phyloP scores from a whole-genome alignment of 768 basidiomycete species.

The Kwoniella dendrophila region DNA sequence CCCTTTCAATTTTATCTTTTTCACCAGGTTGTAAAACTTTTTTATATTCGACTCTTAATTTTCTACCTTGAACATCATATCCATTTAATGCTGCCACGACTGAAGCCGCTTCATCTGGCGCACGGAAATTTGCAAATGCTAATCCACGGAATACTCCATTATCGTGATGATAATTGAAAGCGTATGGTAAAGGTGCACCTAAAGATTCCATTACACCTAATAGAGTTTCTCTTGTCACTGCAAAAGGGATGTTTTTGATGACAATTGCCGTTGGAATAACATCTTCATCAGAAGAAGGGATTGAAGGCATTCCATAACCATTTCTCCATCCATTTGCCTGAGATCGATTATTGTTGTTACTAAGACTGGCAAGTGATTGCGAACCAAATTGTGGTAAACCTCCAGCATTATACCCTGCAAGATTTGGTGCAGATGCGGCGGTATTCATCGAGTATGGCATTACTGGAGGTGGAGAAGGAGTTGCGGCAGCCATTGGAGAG shows the following conservation, averaged over 20 bases:
- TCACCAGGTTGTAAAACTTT: slow-evolving; percentile 99
- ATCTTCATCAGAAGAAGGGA: slow-evolving; percentile 63
- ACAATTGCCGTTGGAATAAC: slow-evolving; percentile 98
- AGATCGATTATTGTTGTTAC: slow-evolving; percentile 6
- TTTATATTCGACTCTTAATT: slow-evolving; percentile 98
- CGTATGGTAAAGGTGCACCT: slow-evolving; percentile 93
- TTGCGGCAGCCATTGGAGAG: slow-evolving; percentile 41
- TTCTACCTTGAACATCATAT: slow-evolving; percentile 68
- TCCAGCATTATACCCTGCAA: slow-evolving; percentile 21
- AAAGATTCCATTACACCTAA: slow-evolving; percentile 95
- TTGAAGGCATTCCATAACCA: slow-evolving; percentile 26
- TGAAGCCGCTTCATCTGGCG: slow-evolving; percentile 85
- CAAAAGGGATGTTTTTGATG: slow-evolving; percentile 99
- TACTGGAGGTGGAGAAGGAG: slow-evolving; percentile 38
- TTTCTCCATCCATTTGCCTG: slow-evolving; percentile 33
- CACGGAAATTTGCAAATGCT: slow-evolving; percentile 97
- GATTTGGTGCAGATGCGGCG: slow-evolving; percentile 25
- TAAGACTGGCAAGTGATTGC: slow-evolving; percentile 32
- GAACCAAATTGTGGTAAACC: slow-evolving; percentile 32
- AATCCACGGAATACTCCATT: slow-evolving; percentile 95
- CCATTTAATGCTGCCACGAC: slow-evolving; percentile 96
- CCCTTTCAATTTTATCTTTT: slow-evolving; percentile 96
- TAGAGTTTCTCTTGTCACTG: slow-evolving; percentile 92
- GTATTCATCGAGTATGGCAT: slow-evolving; percentile 14
- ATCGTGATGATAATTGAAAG: slow-evolving; percentile 99